Evolutionary conservation across 345 rosid species (phyloP).

Genomic region (Euphorbia peplus): DNA sequence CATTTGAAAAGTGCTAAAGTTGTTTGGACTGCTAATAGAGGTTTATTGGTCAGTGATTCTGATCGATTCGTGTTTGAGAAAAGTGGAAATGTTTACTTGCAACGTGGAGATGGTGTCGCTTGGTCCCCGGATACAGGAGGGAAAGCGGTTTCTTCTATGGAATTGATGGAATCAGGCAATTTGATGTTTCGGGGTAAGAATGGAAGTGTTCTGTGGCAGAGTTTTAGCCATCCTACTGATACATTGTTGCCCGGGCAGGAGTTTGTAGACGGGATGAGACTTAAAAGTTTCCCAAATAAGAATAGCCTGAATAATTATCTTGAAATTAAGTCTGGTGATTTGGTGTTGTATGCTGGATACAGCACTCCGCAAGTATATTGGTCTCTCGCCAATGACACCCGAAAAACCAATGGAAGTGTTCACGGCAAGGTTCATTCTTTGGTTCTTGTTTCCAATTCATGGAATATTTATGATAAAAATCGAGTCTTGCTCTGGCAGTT

Average conservation of each 20-base stretch:
- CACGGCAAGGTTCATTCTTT: slow-evolving; percentile 38
- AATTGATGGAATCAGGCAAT: slow-evolving; percentile 51
- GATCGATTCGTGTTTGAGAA: slow-evolving; percentile 41
- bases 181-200: slow-evolving; percentile 40
- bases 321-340: slow-evolving; percentile 35
- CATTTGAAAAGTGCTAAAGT: slow-evolving; percentile 26
- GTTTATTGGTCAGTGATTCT: slow-evolving; percentile 22
- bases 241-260: slow-evolving; percentile 43
- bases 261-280: slow-evolving; percentile 37
- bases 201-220: slow-evolving; percentile 45
- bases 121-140: slow-evolving; percentile 45
- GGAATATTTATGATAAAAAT: slow-evolving; percentile 46
- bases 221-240: slow-evolving; percentile 45
- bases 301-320: slow-evolving; percentile 27
- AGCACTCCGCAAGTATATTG: slow-evolving; percentile 48
- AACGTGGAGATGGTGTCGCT: slow-evolving; percentile 21
- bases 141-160: slow-evolving; percentile 33
- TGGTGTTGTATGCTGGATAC: slow-evolving; percentile 38
- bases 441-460: slow-evolving; percentile 35
- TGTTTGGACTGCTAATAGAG: slow-evolving; percentile 56
- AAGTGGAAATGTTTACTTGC: slow-evolving; percentile 40
- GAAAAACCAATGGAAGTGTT: slow-evolving; percentile 22
- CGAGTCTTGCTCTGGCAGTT: slow-evolving; percentile 39
- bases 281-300: slow-evolving; percentile 31
- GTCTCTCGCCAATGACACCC: slow-evolving; percentile 36